Conservation (phyloP, 2,329 filamentous ascomycete genomes). For the Colletotrichum plurivorum region DNA sequence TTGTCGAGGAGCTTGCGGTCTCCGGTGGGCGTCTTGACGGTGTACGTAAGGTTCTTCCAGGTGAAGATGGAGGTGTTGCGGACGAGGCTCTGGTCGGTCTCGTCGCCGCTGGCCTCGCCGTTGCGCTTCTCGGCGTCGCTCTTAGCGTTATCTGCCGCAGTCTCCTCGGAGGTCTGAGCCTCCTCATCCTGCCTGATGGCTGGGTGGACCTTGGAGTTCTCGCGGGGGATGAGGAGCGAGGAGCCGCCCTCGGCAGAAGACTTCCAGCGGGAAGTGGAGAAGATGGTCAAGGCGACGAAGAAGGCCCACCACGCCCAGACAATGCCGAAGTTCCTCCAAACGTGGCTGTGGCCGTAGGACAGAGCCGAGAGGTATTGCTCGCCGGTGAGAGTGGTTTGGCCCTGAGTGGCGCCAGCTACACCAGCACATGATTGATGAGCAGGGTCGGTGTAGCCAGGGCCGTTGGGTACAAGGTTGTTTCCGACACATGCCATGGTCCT, state of each 20-base stretch:
- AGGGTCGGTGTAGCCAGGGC: constrained; percentile 60
- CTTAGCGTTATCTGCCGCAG: constrained; percentile 52
- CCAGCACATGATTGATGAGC: constrained; percentile 68
- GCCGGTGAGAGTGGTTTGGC: constrained; percentile 65
- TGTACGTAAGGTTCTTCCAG: constrained; percentile 81
- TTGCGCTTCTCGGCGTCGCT: constrained; percentile 36
- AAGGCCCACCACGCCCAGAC: constrained; percentile 75
- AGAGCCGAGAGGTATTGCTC: constrained; percentile 71
- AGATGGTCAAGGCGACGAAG: constrained; percentile 71
- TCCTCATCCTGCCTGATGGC: constrained; percentile 63
- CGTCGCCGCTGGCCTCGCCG: constrained; percentile 44
- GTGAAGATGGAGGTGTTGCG: constrained; percentile 79
- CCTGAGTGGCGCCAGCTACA: constrained; percentile 67
- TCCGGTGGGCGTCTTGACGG: constrained; percentile 72
- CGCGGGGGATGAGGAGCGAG: constrained; percentile 73
- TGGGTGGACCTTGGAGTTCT: constrained; percentile 60
- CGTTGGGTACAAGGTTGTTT: constrained; percentile 65
- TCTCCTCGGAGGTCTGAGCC: constrained; percentile 47
- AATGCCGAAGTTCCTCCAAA: constrained; percentile 75
- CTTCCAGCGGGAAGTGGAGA: constrained; percentile 71
- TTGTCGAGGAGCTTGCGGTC: constrained; percentile 82
- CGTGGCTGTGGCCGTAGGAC: constrained; percentile 64
- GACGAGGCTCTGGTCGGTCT: constrained; percentile 58
- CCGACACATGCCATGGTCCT: constrained; percentile 66
- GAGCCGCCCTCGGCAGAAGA: constrained; percentile 65